Conservation (phyloP, 2,329 filamentous ascomycete genomes). For the Neofusicoccum laricinum region DNA sequence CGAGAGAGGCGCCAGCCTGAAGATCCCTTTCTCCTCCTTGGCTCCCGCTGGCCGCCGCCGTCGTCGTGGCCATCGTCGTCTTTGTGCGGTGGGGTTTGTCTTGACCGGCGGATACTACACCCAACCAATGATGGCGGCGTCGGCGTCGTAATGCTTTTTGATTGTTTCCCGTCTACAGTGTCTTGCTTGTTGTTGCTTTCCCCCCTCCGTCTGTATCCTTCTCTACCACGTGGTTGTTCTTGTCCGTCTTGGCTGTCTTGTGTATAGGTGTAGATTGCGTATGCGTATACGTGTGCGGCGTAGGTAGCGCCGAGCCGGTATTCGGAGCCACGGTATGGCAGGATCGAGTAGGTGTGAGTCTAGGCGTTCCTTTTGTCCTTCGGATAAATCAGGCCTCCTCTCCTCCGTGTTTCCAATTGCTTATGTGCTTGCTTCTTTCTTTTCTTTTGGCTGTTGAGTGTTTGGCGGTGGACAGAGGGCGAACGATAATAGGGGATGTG, state of each 20-base stretch:
- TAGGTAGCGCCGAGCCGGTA: neutral
- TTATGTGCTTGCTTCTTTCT: neutral
- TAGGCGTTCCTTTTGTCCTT: neutral
- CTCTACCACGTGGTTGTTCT: neutral
- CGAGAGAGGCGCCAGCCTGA: too few species aligned
- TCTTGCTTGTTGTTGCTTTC: neutral
- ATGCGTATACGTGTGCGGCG: neutral
- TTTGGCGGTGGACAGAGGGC: neutral
- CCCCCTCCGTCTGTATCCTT: neutral
- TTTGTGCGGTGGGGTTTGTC: neutral
- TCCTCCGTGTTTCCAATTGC: neutral
- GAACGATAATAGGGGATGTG: neutral
- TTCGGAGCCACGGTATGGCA: neutral
- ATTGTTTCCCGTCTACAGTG: neutral
- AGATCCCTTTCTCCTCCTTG: neutral
- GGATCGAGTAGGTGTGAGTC: neutral
- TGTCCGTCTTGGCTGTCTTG: neutral
- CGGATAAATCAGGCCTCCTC: neutral
- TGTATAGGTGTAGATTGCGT: neutral
- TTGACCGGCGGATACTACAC: neutral
- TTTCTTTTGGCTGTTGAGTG: neutral
- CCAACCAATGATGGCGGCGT: neutral
- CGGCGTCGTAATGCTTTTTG: neutral
- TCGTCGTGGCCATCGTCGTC: neutral
- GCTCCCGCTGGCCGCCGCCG: neutral